Base-by-base conservation (phyloP, 257 asterid species). In the Solanum chilense region DNA sequence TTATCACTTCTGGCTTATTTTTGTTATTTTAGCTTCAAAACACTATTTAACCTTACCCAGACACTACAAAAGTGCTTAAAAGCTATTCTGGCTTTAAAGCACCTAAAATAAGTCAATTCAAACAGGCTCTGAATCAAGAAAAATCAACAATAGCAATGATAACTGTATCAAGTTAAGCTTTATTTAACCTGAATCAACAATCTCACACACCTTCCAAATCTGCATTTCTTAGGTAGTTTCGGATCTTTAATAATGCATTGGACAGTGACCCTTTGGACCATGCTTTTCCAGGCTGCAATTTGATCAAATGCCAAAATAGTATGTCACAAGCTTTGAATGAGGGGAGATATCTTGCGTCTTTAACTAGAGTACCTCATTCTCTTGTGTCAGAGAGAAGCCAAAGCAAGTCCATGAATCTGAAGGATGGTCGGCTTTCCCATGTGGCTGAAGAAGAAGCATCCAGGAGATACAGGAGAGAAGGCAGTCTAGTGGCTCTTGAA, bases 351-450 rank as follows among this genome's bases (percentile, higher is more conserved):
- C 45, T 47, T 5, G 18, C 6, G 5, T 29, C 8, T 80, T 80
- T 80, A 52, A 85, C 77, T 9, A 68, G 69, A 85, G 47, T 86
- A 94, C 98, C 95, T 95, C 98, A 60, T 91, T 93, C 84, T 95
- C 98, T 90, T 95, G 98, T 70, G 96, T 92, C 88, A 95, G 94
- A 89, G 98, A 95, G 92, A 95, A 94, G 88, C 95, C 98, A 90
- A 94, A 92, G 88, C 92, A 93, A 86, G 95, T 90, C 91, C 90
- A 88, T 73, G 97, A 90, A 75, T 93, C 94, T 83, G 94, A 89
- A 87, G 92, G 92, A 49, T 90, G 91, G 47, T 88, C 95, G 37
- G 92, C 74, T 91, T 88, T 93, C 83, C 88, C 89, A 85, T 90
- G 95, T 47, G 95, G 97, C 93, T 95, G 98, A 89, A 95, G 94